These are phyloP conservation scores for Ustilago curta DNA, from an alignment of 1,284 basidiomycete genomes.

Conservation along the genomic window DNA sequence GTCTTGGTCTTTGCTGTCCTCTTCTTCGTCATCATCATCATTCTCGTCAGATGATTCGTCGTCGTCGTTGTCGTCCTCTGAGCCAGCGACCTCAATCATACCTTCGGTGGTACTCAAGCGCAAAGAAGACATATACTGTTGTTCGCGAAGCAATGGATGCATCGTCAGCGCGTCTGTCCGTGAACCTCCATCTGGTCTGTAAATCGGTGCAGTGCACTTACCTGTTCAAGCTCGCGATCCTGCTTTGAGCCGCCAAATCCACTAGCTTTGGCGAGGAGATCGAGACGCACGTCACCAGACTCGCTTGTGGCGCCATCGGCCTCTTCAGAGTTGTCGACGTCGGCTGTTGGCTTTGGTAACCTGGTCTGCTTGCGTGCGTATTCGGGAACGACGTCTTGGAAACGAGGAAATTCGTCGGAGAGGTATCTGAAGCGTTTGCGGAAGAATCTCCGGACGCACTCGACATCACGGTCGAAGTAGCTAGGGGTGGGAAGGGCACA, in stretches of 20 bases:
- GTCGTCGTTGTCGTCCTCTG: conserved; percentile 18
- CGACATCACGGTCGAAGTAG: conserved; percentile 98
- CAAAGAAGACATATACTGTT: conserved; percentile 50
- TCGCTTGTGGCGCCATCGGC: not conserved
- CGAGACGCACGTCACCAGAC: conserved; percentile 45
- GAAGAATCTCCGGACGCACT: conserved; percentile 95
- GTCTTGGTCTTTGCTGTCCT: conserved; percentile 17
- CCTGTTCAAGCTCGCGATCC: conserved; percentile 56
- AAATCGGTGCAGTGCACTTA: conserved; percentile 15
- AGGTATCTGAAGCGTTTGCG: conserved; percentile 90
- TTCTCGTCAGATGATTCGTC: conserved; percentile 16
- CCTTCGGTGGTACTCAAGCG: conserved; percentile 43
- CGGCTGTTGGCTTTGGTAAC: conserved; percentile 24
- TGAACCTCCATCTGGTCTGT: not conserved
- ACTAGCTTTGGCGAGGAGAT: conserved; percentile 61
- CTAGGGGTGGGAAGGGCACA: conserved; percentile 71
- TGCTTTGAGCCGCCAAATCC: conserved; percentile 57
- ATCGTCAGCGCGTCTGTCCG: not conserved
- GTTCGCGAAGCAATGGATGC: not conserved
- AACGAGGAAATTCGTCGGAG: conserved; percentile 81
- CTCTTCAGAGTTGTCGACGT: conserved; percentile 10
- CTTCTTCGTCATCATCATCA: conserved; percentile 34
- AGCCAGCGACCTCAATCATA: conserved; percentile 43
- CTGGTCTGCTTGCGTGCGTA: conserved; percentile 33
- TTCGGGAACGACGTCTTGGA: conserved; percentile 55